phyloP scores from a whole-genome alignment of 371 early-diverging fungal species.

The Capniomyces stellatus region DNA sequence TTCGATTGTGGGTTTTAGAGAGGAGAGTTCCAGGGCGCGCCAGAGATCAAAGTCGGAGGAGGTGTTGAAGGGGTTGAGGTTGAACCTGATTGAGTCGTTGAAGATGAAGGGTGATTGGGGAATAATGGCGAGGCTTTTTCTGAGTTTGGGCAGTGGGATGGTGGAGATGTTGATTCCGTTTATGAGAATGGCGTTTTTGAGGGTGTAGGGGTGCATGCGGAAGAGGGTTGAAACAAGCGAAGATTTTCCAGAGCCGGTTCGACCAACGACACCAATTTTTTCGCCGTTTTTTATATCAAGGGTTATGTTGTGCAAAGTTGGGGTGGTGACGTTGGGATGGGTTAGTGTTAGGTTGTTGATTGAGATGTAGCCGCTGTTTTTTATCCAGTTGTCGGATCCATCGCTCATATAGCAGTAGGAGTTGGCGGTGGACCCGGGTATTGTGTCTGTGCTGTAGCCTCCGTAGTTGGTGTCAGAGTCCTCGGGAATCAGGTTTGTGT shows the following conservation, averaged over 20 bases:
- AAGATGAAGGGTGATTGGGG: constrained; percentile 86
- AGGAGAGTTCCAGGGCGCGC: not conserved
- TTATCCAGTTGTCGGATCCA: too few relatives aligned
- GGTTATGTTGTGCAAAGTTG: constrained; percentile 23
- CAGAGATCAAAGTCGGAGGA: constrained; percentile 36
- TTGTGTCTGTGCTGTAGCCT: too few relatives aligned
- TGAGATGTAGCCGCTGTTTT: too few relatives aligned
- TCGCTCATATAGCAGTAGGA: too few relatives aligned
- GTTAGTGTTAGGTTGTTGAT: not conserved
- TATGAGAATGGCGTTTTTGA: constrained; percentile 36
- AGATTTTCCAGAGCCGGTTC: constrained; percentile 55
- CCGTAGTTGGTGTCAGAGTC: too few relatives aligned
- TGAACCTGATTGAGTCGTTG: constrained; percentile 40
- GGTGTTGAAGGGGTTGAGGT: constrained; percentile 59
- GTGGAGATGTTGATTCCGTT: constrained; percentile 48
- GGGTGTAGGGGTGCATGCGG: constrained; percentile 43
- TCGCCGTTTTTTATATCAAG: constrained; percentile 30
- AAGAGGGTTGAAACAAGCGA: constrained; percentile 47
- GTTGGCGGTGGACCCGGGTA: too few relatives aligned
- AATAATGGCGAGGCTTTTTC: constrained; percentile 58
- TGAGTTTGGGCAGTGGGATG: constrained; percentile 48
- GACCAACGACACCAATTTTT: constrained; percentile 59
- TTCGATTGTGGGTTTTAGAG: not conserved
- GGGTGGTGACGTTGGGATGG: constrained; percentile 25
- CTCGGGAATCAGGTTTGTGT: constrained; percentile 34